Conservation (phyloP, 306 rosid species). For the Cucumis hystrix region DNA sequence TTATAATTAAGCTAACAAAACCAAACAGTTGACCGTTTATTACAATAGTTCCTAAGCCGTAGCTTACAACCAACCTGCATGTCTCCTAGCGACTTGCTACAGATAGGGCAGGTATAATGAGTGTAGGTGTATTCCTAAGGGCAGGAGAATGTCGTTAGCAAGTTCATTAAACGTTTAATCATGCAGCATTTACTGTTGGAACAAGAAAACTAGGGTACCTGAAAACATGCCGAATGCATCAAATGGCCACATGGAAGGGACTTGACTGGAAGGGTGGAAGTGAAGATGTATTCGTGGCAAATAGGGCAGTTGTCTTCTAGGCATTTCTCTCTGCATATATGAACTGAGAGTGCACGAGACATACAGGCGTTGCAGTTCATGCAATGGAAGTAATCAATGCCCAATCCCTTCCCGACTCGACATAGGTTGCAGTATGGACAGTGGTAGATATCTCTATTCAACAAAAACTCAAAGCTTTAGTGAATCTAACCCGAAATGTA, state of each 20-base stretch:
- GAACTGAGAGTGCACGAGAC: slow-evolving; percentile 54
- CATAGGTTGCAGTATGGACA: slow-evolving; percentile 95
- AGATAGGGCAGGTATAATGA: slow-evolving; percentile 78
- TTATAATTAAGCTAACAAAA: background rate
- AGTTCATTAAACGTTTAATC: background rate
- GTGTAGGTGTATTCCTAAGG: slow-evolving; percentile 63
- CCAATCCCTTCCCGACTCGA: slow-evolving; percentile 91
- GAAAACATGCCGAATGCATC: slow-evolving; percentile 86
- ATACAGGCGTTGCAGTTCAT: slow-evolving; percentile 98
- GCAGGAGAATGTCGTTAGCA: slow-evolving; percentile 14
- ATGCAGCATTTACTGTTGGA: background rate
- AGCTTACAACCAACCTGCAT: slow-evolving; percentile 66
- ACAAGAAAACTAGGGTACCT: slow-evolving; percentile 31
- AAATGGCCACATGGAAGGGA: slow-evolving; percentile 83
- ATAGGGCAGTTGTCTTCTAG: slow-evolving; percentile 87
- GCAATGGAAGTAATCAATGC: slow-evolving; percentile 85
- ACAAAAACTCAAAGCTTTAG: slow-evolving; percentile 12
- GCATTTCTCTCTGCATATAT: slow-evolving; percentile 72
- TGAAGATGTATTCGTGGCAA: slow-evolving; percentile 87
- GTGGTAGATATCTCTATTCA: slow-evolving; percentile 82
- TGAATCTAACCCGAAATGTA: background rate
- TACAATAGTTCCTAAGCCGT: background rate
- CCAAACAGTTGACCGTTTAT: background rate
- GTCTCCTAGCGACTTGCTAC: slow-evolving; percentile 92
- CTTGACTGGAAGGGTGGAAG: slow-evolving; percentile 65